phyloP scores from a whole-genome alignment of 2,329 filamentous ascomycete genomes.

The Sporothrix globosa region DNA sequence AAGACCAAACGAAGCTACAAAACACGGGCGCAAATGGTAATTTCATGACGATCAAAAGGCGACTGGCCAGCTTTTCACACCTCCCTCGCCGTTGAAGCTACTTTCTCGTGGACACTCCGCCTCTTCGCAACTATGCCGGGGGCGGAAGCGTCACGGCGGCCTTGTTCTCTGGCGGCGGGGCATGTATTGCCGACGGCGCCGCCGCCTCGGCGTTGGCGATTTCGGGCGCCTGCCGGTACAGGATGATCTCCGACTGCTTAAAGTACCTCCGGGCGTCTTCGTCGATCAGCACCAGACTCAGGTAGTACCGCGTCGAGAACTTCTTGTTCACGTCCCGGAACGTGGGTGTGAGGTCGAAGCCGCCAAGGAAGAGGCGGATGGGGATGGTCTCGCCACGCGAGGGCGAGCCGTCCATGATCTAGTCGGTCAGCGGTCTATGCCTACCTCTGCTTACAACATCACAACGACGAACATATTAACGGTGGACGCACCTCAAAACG shows the following conservation, averaged over 20 bases:
- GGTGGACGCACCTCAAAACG: constrained; percentile 76
- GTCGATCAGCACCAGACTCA: constrained; percentile 93
- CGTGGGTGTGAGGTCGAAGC: constrained; percentile 95
- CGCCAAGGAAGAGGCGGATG: constrained; percentile 93
- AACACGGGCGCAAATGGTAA: constrained; percentile 10
- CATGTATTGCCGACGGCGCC: constrained; percentile 40
- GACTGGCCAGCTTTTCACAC: not conserved
- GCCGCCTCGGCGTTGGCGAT: constrained; percentile 49
- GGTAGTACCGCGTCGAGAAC: constrained; percentile 96
- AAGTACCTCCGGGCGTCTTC: constrained; percentile 98
- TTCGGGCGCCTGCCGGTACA: constrained; percentile 80
- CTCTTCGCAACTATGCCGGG: constrained; percentile 31
- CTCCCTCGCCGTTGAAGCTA: not conserved
- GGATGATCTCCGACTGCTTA: constrained; percentile 97
- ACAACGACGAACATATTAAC: not conserved
- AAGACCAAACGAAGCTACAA: constrained; percentile 6
- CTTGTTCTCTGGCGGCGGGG: constrained; percentile 53
- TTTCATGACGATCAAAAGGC: not conserved
- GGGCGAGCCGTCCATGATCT: constrained; percentile 99
- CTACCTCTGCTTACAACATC: not conserved
- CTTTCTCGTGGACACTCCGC: not conserved
- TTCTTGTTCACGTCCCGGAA: constrained; percentile 99
- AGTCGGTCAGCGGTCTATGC: not conserved
- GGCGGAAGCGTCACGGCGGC: constrained; percentile 47
- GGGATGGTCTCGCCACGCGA: constrained; percentile 93